Evolutionary conservation across 2,329 filamentous ascomycete genomes (phyloP).

Genomic region (Pseudocercospora vitis): DNA sequence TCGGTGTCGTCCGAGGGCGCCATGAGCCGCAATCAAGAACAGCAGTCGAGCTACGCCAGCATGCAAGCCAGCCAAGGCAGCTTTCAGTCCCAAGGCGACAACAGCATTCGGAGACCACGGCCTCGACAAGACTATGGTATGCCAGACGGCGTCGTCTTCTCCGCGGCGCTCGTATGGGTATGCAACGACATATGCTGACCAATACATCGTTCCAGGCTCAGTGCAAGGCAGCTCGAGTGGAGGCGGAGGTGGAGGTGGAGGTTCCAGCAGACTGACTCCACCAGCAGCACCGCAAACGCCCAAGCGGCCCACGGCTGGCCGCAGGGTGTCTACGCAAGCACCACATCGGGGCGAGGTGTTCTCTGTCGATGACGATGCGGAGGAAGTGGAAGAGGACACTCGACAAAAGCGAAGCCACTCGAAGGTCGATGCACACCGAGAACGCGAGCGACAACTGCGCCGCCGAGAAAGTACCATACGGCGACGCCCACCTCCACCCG

Average conservation of each 20-base stretch:
- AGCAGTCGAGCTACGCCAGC: slow-evolving; percentile 23
- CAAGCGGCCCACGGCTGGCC: slow-evolving; percentile 70
- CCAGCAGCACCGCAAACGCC: slow-evolving; percentile 39
- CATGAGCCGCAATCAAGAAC: slow-evolving; percentile 24
- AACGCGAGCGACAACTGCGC: slow-evolving; percentile 43
- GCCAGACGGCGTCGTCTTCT: background rate
- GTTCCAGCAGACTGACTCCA: slow-evolving; percentile 21
- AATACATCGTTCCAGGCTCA: slow-evolving; percentile 25
- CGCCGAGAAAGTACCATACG: slow-evolving; percentile 54
- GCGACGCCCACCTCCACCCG: slow-evolving; percentile 47
- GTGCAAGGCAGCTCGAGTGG: slow-evolving; percentile 27
- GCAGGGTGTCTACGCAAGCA: slow-evolving; percentile 70
- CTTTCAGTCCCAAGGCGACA: slow-evolving; percentile 22
- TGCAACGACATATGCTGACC: slow-evolving; percentile 9
- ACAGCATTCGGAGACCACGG: slow-evolving; percentile 24
- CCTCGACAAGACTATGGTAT: slow-evolving; percentile 35
- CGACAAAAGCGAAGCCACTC: slow-evolving; percentile 42
- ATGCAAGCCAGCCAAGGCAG: slow-evolving; percentile 34
- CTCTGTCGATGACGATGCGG: slow-evolving; percentile 83
- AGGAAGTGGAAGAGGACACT: slow-evolving; percentile 73
- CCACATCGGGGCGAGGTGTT: slow-evolving; percentile 83
- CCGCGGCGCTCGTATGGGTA: background rate
- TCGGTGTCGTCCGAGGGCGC: slow-evolving; percentile 26
- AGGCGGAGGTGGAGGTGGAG: slow-evolving; percentile 17
- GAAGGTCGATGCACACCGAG: slow-evolving; percentile 22